Evolutionary conservation across 2,329 filamentous ascomycete genomes (phyloP).

Genomic region (Cadophora malorum): DNA sequence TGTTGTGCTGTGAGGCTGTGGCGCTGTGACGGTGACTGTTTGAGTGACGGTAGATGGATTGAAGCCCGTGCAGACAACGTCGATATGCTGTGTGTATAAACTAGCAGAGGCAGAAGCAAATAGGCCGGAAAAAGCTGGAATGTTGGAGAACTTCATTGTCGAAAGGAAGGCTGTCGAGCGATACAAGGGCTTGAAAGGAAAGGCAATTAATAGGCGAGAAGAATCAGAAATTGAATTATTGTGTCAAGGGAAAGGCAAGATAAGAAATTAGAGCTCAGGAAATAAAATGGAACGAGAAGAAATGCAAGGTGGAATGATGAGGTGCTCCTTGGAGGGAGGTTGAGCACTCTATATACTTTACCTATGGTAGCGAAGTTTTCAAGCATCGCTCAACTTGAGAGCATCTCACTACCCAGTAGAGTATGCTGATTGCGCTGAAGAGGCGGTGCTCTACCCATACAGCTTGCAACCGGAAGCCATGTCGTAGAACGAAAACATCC

Average conservation of each 20-base stretch:
- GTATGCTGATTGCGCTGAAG: neutral
- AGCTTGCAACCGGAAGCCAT: neutral
- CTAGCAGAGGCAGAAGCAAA: slow-evolving; percentile 30
- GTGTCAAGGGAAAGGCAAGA: slow-evolving; percentile 32
- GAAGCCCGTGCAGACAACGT: slow-evolving; percentile 29
- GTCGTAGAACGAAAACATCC: neutral
- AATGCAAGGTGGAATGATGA: slow-evolving; percentile 18
- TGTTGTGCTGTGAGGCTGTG: neutral
- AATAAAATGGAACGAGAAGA: slow-evolving; percentile 19
- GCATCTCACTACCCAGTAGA: neutral
- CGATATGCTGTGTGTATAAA: slow-evolving; percentile 21
- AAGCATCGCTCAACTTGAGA: neutral
- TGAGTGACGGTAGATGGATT: slow-evolving; percentile 29
- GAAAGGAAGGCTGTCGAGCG: slow-evolving; percentile 2
- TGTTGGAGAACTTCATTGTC: slow-evolving; percentile 38
- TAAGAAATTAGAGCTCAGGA: slow-evolving; percentile 25
- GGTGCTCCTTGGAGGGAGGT: neutral
- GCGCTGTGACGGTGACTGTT: slow-evolving; percentile 29
- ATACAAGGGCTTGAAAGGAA: slow-evolving; percentile 10
- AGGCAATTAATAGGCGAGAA: neutral
- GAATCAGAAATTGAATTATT: slow-evolving; percentile 26
- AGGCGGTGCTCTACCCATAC: neutral
- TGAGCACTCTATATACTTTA: slow-evolving; percentile 4
- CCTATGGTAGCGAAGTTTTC: neutral
- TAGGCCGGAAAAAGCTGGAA: slow-evolving; percentile 27